These are phyloP conservation scores for Acacia crassicarpa DNA, from an alignment of 306 rosid genomes.

Conservation along the genomic window DNA sequence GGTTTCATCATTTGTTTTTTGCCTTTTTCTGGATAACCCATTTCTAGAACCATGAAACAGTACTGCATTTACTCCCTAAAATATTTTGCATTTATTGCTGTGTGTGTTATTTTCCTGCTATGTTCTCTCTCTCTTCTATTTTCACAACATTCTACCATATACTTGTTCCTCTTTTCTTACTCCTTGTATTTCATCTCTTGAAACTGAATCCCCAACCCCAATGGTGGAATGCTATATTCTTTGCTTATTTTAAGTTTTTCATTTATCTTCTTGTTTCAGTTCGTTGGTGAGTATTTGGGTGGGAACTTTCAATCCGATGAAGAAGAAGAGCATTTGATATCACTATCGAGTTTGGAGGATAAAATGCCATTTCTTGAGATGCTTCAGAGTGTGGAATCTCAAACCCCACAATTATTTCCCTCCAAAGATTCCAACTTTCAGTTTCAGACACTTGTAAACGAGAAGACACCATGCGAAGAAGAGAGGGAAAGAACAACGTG, in stretches of 20 bases:
- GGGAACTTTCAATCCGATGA: slow-evolving; percentile 52
- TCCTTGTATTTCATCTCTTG: slow-evolving; percentile 15
- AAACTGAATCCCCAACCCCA: slow-evolving; percentile 30
- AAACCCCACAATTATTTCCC: slow-evolving; percentile 52
- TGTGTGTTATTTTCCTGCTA: slow-evolving; percentile 35
- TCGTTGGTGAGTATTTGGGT: slow-evolving; percentile 61
- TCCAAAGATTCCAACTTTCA: slow-evolving; percentile 73
- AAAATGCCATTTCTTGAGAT: slow-evolving; percentile 84
- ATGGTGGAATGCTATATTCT: slow-evolving; percentile 37
- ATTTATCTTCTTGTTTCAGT: slow-evolving; percentile 44
- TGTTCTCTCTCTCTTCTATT: slow-evolving; percentile 9
- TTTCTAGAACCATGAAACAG: slow-evolving; percentile 40
- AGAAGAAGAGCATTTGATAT: slow-evolving; percentile 36
- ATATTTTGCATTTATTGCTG: slow-evolving; percentile 57
- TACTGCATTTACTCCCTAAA: slow-evolving; percentile 49
- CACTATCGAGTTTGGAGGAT: slow-evolving; percentile 48
- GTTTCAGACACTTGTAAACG: slow-evolving; percentile 68
- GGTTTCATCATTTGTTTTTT: not conserved
- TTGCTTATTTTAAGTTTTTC: slow-evolving; percentile 32
- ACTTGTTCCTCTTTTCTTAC: slow-evolving; percentile 28
- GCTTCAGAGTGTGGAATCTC: slow-evolving; percentile 75
- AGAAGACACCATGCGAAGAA: slow-evolving; percentile 57
- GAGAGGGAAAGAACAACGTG: slow-evolving; percentile 1
- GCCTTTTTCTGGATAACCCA: slow-evolving; percentile 27
- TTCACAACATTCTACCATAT: slow-evolving; percentile 34